Base-by-base conservation (phyloP, 192 early-diverging fungal genomes). In the Cladochytrium replicatum region DNA sequence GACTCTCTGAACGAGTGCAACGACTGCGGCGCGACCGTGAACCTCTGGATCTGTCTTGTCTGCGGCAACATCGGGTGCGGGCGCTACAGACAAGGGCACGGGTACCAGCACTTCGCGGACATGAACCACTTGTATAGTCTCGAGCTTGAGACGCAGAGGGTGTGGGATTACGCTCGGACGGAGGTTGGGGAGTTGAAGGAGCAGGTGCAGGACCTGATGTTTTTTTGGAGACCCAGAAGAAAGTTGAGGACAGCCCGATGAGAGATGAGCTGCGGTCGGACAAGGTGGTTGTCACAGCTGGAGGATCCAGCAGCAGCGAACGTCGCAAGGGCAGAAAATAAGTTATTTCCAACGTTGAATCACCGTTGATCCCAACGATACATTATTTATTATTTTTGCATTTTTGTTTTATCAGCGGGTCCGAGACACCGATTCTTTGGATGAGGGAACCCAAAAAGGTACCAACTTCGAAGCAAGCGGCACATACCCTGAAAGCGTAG, bases 61-160 rank as follows among this genome's bases (percentile, higher is more conserved):
- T 99, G 95, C 62, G 93, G 90, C 1, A 82, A 89, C 46, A 81
- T 99, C 27, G 95, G 95, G 0, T 99, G 95, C 60, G 95, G 95
- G 4, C 67, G 95, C 32, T 99, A 99, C 56, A 79, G 85, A 38
- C 75, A 77, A 15, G 89, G 75, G 17, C 93, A 97, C 55, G 95
- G 93, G 0, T 84, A 88, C 40, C 67, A 69, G 27, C 95, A 99
- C 57, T 99, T 87, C 56, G 67, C 61, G 37, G 77, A 79, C 27
- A 92, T 89, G 2, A 59, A 69, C 23, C 95, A 99, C 57, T 62
- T 87, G 3, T 99, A 91, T 59, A 75, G 91, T 13, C 61, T 99
- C 51, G 93, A 99, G 56, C 69, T 97, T 7, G 89, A 88, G 42
- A 97, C 89, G 8, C 95, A 99, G 64, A 63, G 89, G 1, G 93